Conservation (phyloP, 2,329 filamentous ascomycete genomes). For the Diaporthe vaccinii region DNA sequence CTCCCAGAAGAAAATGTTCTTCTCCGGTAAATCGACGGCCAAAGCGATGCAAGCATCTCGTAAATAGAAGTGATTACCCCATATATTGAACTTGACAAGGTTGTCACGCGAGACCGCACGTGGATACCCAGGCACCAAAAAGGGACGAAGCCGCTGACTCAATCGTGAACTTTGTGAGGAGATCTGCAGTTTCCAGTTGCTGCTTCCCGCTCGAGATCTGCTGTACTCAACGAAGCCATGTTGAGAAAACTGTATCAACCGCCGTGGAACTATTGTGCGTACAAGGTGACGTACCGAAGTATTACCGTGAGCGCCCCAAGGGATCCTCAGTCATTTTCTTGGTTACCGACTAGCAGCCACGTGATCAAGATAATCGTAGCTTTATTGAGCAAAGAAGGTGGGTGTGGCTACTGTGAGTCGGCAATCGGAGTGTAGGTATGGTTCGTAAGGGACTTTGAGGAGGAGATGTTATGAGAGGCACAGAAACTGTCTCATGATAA, state of each 20-base stretch:
- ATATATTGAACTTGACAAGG: neutral
- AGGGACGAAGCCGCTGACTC: neutral
- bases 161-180: neutral
- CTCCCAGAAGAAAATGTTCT: too few relatives aligned
- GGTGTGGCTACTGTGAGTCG: too few relatives aligned
- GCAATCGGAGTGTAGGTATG: too few relatives aligned
- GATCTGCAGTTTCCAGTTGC: neutral
- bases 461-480: too few relatives aligned
- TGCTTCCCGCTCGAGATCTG: too few relatives aligned
- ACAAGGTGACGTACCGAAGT: neutral
- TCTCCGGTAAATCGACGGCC: neutral
- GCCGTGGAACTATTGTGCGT: too few relatives aligned
- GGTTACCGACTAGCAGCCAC: fast-evolving
- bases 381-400: neutral
- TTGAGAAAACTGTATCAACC: neutral
- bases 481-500: too few relatives aligned
- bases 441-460: too few relatives aligned
- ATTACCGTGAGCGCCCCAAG: neutral
- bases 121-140: neutral
- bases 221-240: neutral
- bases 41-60: neutral
- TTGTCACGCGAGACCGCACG: neutral
- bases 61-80: neutral
- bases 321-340: too few relatives aligned
- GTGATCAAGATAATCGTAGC: too few relatives aligned